Evolutionary conservation across 768 basidiomycete species (phyloP), one percentile per base, ranked within the genome.

Genomic region (Tulasnella sp.): DNA sequence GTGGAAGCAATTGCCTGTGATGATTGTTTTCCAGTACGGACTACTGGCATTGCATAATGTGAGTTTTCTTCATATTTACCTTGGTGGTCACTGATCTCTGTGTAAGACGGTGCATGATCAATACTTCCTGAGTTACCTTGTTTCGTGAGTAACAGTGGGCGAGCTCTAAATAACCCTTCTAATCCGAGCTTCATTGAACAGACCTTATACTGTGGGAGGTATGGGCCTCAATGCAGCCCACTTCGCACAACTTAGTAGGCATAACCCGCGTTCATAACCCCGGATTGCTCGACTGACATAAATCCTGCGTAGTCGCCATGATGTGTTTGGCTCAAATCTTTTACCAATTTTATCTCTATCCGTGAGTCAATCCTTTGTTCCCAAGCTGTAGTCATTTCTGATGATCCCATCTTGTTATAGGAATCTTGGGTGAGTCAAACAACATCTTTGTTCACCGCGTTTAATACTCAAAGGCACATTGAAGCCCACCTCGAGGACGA

Each of bases 251-350:
- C 74, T 96, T 15, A 91, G 83, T 88, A 54, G 5, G 61, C 57
- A 22, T 20, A 10, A 19, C 24, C 44, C 13, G 5, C 35, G 28
- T 35, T 9, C 16, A 41, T n/a, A 16, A 33, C 37, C 20, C 27
- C 8, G 24, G 7, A 13, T 7, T 35, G 16, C 31, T 19, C 40
- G 58, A n/a, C n/a, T n/a, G n/a, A n/a, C n/a, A n/a, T n/a, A 25
- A 56, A 19, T n/a, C 43, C 20, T n/a, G 56, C 55, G 37, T 57
- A 89, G 86, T 86, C 62, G 87, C 86, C 5, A 59, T 93, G 50
- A 93, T 95, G 91, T 92, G 88, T 65, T 71, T 90, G n/a, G 85
- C 80, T 55, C 90, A 92, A 64, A 84, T 95, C 45, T 78, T 80
- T 32, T 93, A 91, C 62, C 91, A 91, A 60, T 91, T 89, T 62